Evolutionary conservation across 306 rosid species (phyloP).

Genomic region (Vicia faba): DNA sequence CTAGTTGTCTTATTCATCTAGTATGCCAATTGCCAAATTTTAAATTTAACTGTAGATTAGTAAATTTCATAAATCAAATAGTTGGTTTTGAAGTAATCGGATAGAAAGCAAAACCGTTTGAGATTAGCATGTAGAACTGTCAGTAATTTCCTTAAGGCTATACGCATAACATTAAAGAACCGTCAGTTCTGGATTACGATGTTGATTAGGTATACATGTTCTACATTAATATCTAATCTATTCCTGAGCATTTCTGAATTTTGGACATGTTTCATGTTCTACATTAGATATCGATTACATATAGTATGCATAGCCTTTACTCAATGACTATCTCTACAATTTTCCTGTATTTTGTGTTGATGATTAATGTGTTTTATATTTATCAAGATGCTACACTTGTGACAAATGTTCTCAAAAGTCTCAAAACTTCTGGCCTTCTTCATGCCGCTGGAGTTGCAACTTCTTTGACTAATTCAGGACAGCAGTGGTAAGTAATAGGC

Average conservation of each 20-base stretch:
- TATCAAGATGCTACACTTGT: conserved; percentile 54
- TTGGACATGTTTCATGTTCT: too few species aligned
- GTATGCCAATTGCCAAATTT: conserved; percentile 18
- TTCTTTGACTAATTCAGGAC: conserved; percentile 65
- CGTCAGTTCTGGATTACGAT: too few species aligned
- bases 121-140: background rate
- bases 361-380: conserved; percentile 31
- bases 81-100: background rate
- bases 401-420: conserved; percentile 55
- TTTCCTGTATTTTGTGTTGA: conserved; percentile 5
- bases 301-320: background rate
- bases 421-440: conserved; percentile 67
- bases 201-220: too few species aligned
- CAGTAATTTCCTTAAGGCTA: background rate
- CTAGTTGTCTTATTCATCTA: conserved; percentile 22
- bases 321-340: conserved; percentile 2
- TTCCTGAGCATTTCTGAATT: too few species aligned
- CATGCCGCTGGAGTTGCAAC: conserved; percentile 70
- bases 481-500: conserved; percentile 70
- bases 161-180: background rate
- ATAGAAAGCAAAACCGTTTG: background rate
- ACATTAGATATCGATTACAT: background rate
- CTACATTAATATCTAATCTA: too few species aligned
- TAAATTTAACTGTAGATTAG: conserved; percentile 8
- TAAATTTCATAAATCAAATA: background rate